phyloP scores from a whole-genome alignment of 345 rosid species.

The Hibiscus syriacus region DNA sequence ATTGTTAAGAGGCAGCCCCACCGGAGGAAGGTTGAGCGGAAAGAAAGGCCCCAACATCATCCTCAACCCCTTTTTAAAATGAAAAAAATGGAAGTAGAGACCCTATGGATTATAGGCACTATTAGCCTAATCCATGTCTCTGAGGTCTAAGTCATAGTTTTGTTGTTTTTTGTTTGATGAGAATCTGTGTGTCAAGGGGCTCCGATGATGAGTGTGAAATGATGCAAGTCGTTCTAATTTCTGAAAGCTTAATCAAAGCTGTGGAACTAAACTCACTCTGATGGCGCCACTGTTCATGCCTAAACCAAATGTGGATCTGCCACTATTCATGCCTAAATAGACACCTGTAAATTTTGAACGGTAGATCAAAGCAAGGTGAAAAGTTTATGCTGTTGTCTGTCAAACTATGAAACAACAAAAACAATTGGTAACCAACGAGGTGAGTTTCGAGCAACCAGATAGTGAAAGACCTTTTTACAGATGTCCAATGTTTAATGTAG shows the following conservation, averaged over 20 bases:
- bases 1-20: too few relatives aligned
- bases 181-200: background rate
- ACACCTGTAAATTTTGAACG: background rate
- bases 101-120: background rate
- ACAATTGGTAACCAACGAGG: too few relatives aligned
- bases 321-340: background rate
- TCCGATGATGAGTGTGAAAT: constrained; percentile 2
- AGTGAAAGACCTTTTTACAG: too few relatives aligned
- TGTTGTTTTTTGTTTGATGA: background rate
- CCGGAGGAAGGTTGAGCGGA: too few relatives aligned
- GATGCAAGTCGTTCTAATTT: constrained; percentile 7
- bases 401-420: background rate
- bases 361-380: background rate
- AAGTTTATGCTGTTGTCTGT: background rate
- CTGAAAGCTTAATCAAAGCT: background rate
- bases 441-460: too few relatives aligned
- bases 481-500: too few relatives aligned
- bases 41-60: too few relatives aligned
- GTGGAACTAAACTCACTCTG: constrained; percentile 6
- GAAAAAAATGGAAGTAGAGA: background rate
- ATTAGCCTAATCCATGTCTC: too few relatives aligned
- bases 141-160: background rate
- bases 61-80: background rate
- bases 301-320: too few relatives aligned
- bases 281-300: too few relatives aligned